Evolutionary conservation across 2,329 filamentous ascomycete species (phyloP), one percentile per base, ranked within the genome.

Genomic region (Talaromyces amestolkiae): DNA sequence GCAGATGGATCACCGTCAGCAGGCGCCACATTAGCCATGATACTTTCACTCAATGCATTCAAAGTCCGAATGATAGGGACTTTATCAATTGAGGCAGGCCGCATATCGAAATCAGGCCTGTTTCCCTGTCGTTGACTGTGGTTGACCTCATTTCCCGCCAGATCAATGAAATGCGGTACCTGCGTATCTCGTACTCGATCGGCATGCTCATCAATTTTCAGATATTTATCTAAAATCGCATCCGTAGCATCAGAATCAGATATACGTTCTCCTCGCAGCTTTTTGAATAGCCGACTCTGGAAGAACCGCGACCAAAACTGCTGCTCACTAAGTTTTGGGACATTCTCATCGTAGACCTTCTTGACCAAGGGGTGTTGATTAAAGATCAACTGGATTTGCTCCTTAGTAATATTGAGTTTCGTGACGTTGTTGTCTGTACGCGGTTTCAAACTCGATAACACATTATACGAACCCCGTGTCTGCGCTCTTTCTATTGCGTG

Each of bases 241-340:
- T 98, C 93, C 9, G 86, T 86, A 17, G 87, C 82, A 75, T 97
- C 94, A 3, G 85, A 85, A 9, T 94, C 92, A 0, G 87, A 87
- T 53, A 96, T 87, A 61, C 92, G 91, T 78, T 98, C 93, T 43
- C 96, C 95, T 65, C 93, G 91, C 64, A 99, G 82, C 74, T 93
- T 94, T 79, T 97, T 97, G 69, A 93, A 92, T 9, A 99, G 81
- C 65, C 91, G 87, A 77, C 92, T 97, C 67, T 93, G 87, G 76
- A 99, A 98, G 79, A 99, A 99, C 15, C 92, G 86, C 6, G 91
- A 91, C 93, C 94, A 99, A 75, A 99, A 99, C 59, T 92, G 88
- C 64, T 84, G 84, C 72, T 96, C 91, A 31, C 85, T 87, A 45
- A 96, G 78, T 66, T 90, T 91, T 5, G 92, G 93, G 0, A 97